Conservation (phyloP, 768 basidiomycete genomes). For the Pholiota microspora region DNA sequence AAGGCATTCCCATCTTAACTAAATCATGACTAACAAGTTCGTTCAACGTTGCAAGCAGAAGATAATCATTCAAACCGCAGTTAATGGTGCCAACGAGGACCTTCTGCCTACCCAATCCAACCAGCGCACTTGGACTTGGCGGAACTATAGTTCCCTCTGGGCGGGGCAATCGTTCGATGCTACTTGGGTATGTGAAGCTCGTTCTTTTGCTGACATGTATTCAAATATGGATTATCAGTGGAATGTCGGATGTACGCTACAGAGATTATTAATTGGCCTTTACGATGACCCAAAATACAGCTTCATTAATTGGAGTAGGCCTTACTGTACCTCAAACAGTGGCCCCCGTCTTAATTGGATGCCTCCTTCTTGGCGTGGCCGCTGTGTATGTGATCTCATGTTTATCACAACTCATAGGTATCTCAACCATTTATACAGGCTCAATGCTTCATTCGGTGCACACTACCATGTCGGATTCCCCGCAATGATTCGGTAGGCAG, state of each 20-base stretch:
- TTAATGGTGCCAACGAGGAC: slow-evolving; percentile 12
- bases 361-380: slow-evolving; percentile 8
- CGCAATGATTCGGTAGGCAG: slow-evolving; percentile 17
- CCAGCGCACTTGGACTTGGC: slow-evolving; percentile 13
- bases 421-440: background rate
- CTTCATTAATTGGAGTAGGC: slow-evolving; percentile 15
- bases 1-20: too few relatives aligned
- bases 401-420: too few relatives aligned
- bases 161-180: slow-evolving; percentile 16
- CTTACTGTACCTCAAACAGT: slow-evolving; percentile 14
- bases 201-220: background rate
- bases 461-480: slow-evolving; percentile 17
- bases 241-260: slow-evolving; percentile 14
- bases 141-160: slow-evolving; percentile 16
- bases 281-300: background rate
- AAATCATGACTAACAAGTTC: background rate
- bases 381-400: slow-evolving; percentile 8
- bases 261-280: background rate
- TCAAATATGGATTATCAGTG: slow-evolving; percentile 3
- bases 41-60: slow-evolving; percentile 9
- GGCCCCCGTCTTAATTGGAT: slow-evolving; percentile 12
- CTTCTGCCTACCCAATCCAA: slow-evolving; percentile 13
- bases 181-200: slow-evolving; percentile 6
- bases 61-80: slow-evolving; percentile 7
- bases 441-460: slow-evolving; percentile 16